Evolutionary conservation across 805 yeast species (phyloP), one percentile per base, ranked within the genome.

Genomic region (Saccharomycopsis sp.): DNA sequence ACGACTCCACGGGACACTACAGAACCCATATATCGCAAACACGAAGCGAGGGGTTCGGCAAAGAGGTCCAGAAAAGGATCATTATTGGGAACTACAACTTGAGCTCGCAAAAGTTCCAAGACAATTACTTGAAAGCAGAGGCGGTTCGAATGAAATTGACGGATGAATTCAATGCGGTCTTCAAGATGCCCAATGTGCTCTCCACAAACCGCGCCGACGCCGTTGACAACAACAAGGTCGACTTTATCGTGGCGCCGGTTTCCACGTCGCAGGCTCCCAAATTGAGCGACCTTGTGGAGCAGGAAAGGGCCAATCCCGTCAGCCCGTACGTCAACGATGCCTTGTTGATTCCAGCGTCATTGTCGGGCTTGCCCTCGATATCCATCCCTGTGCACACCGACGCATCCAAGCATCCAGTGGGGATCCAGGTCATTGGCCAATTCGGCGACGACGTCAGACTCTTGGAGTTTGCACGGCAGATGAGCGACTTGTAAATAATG

Each of bases 361-460:
- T 94, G 43, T 94, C 95, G 0, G 97, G 97, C 0, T 57, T 89
- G 2, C 99, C 99, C 1, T 75, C 95, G 0, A 68, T 89, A 8
- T 71, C 81, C 1, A 62, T 88, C 2, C 99, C 99, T 0, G 26
- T 25, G 4, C 10, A 6, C 22, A 5, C 18, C 3, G 23, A 8
- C 7, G 29, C 42, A 4, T 53, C 53, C 2, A 58, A 60, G 1
- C 58, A 60, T 1, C 65, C 73, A 0, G 60, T 72, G 8, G 95
- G 95, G 0, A 63, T 92, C 20, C 97, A 94, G 55, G 50, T 92
- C 2, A 71, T 80, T 54, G 94, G 88, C 1, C 97, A 89, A 56
- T 81, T 64, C 54, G 96, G 96, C 9, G 79, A 81, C 51, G 99
- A 92, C 54, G 53, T 60, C 8, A 59, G 65, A 2, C 75, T 88